Conservation (phyloP, 352 stramenopile genomes). For the Elongisporangium anandrum region DNA sequence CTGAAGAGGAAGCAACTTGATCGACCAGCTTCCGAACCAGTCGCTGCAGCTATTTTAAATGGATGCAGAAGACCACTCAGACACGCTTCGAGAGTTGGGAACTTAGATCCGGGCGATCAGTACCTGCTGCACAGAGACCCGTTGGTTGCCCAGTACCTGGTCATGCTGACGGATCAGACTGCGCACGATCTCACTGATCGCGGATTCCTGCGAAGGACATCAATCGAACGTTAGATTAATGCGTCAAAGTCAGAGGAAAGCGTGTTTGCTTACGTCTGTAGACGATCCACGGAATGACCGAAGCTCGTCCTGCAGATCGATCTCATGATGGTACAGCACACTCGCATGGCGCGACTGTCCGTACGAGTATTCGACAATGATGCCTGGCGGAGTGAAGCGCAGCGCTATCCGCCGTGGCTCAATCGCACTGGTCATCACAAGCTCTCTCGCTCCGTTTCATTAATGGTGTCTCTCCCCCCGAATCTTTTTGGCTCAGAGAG, state of each 20-base stretch:
- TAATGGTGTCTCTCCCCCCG: background rate
- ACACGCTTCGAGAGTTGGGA: background rate
- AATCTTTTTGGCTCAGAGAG: background rate
- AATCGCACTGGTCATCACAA: constrained; percentile 12
- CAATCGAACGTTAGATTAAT: background rate
- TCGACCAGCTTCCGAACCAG: constrained; percentile 39
- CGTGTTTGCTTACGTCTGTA: constrained; percentile 2
- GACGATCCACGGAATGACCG: background rate
- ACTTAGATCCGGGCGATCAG: background rate
- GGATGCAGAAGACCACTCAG: background rate
- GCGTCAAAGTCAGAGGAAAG: background rate
- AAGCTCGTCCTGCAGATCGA: constrained; percentile 31
- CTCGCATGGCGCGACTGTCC: constrained; percentile 4
- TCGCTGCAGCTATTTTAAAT: constrained; percentile 37
- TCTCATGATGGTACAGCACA: constrained; percentile 61
- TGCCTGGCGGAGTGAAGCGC: constrained; percentile 42
- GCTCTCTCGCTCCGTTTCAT: background rate
- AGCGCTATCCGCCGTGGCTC: constrained; percentile 53
- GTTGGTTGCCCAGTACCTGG: constrained; percentile 29
- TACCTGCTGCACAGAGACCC: constrained; percentile 46
- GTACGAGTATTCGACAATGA: constrained; percentile 60
- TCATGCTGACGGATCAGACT: constrained; percentile 34
- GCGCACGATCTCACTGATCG: constrained; percentile 27
- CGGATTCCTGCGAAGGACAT: constrained; percentile 24
- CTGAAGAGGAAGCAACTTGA: constrained; percentile 1